These are phyloP conservation scores for Boletus speciosus DNA, from an alignment of 768 basidiomycete genomes.

Conservation along the genomic window DNA sequence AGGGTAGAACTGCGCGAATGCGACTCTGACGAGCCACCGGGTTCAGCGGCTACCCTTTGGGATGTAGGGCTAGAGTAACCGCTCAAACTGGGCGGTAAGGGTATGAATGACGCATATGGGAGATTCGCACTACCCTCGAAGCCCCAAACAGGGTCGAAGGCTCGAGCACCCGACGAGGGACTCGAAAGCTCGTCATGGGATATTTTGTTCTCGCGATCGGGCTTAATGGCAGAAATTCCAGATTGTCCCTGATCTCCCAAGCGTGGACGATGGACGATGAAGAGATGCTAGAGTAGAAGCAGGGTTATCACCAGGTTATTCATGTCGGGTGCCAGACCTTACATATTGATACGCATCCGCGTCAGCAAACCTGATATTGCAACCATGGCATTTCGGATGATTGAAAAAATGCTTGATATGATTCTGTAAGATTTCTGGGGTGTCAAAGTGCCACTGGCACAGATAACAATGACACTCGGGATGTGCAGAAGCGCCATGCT, in stretches of 20 bases:
- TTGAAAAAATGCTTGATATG: slow-evolving; percentile 41
- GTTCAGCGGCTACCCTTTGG: slow-evolving; percentile 19
- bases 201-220: background rate
- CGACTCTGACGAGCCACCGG: slow-evolving; percentile 12
- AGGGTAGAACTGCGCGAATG: slow-evolving; percentile 32
- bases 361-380: slow-evolving; percentile 41
- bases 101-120: slow-evolving; percentile 28
- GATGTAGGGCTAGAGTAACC: slow-evolving; percentile 31
- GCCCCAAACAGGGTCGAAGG: slow-evolving; percentile 23
- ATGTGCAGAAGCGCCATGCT: slow-evolving; percentile 32
- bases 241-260: slow-evolving; percentile 8
- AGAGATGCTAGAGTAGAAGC: slow-evolving; percentile 23
- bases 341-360: slow-evolving; percentile 37
- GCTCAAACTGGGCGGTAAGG: slow-evolving; percentile 30
- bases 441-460: slow-evolving; percentile 42
- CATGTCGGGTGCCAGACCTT: slow-evolving; percentile 4
- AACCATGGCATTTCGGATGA: slow-evolving; percentile 46
- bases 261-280: slow-evolving; percentile 23
- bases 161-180: slow-evolving; percentile 10
- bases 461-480: slow-evolving; percentile 33
- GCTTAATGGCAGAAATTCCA: background rate
- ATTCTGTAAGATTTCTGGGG: slow-evolving; percentile 32
- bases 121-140: slow-evolving; percentile 16
- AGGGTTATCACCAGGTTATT: background rate
- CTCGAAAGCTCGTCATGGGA: slow-evolving; percentile 1